Percentiles rank a stretch among this genome's conserved stretches.
phyloP scores from a whole-genome alignment of 73 alveolate species.

The Tetrahymena borealis region DNA sequence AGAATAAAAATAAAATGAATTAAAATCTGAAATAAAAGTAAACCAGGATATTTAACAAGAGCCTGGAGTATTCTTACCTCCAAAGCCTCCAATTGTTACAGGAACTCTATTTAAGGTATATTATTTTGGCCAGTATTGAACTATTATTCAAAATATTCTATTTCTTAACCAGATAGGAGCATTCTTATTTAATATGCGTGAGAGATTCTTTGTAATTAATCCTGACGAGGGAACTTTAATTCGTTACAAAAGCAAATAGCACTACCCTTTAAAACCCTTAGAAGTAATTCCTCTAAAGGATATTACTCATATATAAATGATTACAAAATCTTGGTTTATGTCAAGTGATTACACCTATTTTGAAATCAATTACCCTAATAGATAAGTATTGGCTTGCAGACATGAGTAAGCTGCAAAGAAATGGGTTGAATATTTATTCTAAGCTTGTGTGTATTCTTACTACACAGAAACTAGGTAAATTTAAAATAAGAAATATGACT shows the following conservation, averaged over 20 bases:
- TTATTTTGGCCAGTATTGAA: not conserved
- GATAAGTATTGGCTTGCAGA: constrained; percentile 35
- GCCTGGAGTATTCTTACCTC: constrained; percentile 31
- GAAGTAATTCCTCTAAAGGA: constrained; percentile 28
- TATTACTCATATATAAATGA: constrained; percentile 12
- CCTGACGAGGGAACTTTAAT: constrained; percentile 44
- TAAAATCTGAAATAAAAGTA: not conserved
- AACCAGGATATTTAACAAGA: not conserved
- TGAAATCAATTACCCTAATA: constrained; percentile 11
- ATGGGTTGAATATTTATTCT: constrained; percentile 24
- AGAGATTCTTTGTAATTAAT: constrained; percentile 27
- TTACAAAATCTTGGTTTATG: constrained; percentile 1
- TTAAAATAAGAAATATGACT: too few relatives aligned
- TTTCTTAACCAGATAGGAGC: constrained; percentile 10
- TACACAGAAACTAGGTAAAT: constrained; percentile 4
- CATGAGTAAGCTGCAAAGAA: constrained; percentile 29
- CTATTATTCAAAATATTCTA: not conserved
- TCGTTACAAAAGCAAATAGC: constrained; percentile 6
- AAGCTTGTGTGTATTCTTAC: constrained; percentile 26
- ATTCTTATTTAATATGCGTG: constrained; percentile 23
- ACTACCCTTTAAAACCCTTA: constrained; percentile 35
- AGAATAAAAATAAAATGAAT: not conserved
- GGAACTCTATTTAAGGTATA: constrained; percentile 1
- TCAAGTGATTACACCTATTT: constrained; percentile 24
- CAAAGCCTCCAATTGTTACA: constrained; percentile 31